Conservation (phyloP, 768 basidiomycete species). For the Lactarius tabidus region DNA sequence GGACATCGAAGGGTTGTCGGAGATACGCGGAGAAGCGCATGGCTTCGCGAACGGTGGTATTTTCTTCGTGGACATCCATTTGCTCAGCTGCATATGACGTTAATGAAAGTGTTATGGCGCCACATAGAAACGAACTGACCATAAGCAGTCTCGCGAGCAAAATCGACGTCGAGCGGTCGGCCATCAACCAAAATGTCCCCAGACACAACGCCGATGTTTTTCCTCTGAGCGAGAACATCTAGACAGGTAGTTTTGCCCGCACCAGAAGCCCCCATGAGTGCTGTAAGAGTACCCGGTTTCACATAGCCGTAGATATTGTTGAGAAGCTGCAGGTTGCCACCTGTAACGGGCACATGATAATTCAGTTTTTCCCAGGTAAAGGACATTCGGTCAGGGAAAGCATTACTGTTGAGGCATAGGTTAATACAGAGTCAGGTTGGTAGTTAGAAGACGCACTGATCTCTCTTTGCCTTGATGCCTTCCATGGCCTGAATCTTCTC, state of each 20-base stretch:
- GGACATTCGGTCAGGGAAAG: constrained; percentile 39
- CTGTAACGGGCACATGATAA: constrained; percentile 70
- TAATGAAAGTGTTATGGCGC: constrained; percentile 28
- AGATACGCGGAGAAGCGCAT: constrained; percentile 84
- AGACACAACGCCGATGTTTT: constrained; percentile 64
- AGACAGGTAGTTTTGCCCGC: constrained; percentile 79
- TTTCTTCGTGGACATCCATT: constrained; percentile 83
- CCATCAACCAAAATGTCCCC: constrained; percentile 68
- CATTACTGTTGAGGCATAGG: not conserved
- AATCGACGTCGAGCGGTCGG: constrained; percentile 53
- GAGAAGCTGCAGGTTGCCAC: constrained; percentile 57
- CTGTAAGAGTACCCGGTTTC: constrained; percentile 71
- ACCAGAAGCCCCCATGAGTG: constrained; percentile 84
- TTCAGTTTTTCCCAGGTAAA: constrained; percentile 84
- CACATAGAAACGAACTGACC: constrained; percentile 26
- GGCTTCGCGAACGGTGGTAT: constrained; percentile 79
- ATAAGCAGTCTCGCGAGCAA: constrained; percentile 70
- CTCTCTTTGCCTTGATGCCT: constrained; percentile 38
- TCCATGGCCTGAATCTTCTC: constrained; percentile 26
- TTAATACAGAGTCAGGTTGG: not conserved
- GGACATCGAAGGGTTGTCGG: constrained; percentile 65
- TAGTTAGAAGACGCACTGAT: constrained; percentile 46
- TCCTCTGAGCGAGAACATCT: constrained; percentile 70
- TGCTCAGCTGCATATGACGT: constrained; percentile 45
- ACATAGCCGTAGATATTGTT: constrained; percentile 79